These are phyloP conservation scores for Trametes elegans DNA, from an alignment of 768 basidiomycete species.

Conservation along the genomic window DNA sequence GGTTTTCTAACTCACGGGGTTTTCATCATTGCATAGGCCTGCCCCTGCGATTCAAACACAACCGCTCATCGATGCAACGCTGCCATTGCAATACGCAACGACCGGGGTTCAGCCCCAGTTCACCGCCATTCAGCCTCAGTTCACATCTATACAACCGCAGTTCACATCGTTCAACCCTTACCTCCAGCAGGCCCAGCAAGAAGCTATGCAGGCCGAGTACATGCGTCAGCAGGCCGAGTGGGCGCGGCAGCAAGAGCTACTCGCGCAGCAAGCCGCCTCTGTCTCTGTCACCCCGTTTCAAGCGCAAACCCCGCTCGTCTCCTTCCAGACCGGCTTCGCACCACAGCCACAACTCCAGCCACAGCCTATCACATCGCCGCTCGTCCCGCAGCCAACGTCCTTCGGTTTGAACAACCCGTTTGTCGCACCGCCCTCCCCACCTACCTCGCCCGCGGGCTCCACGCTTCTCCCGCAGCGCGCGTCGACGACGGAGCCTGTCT, in stretches of 20 bases:
- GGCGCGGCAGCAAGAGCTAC: slow-evolving; percentile 56
- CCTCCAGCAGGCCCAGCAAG: slow-evolving; percentile 85
- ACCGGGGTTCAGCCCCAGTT: slow-evolving; percentile 23
- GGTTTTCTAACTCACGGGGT: not conserved
- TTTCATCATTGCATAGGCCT: slow-evolving; percentile 14
- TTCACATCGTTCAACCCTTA: slow-evolving; percentile 92
- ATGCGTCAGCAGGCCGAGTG: slow-evolving; percentile 58
- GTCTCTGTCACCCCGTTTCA: slow-evolving; percentile 36
- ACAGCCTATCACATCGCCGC: slow-evolving; percentile 45
- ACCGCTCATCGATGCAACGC: slow-evolving; percentile 22
- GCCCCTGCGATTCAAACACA: slow-evolving; percentile 1
- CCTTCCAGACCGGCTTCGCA: slow-evolving; percentile 41
- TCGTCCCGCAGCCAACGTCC: slow-evolving; percentile 60
- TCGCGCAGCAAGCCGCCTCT: slow-evolving; percentile 28
- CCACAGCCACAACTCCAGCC: slow-evolving; percentile 50
- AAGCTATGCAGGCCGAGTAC: slow-evolving; percentile 60
- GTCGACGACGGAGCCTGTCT: slow-evolving; percentile 17
- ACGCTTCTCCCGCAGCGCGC: slow-evolving; percentile 35
- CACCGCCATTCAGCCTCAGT: slow-evolving; percentile 23
- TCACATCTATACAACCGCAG: slow-evolving; percentile 61
- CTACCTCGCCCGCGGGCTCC: slow-evolving; percentile 40
- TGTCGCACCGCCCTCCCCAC: slow-evolving; percentile 29
- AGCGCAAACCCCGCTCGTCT: slow-evolving; percentile 37
- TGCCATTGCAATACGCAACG: slow-evolving; percentile 25
- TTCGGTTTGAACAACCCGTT: slow-evolving; percentile 28